Conservation (phyloP, 345 rosid genomes). For the Noccaea bulbosa region DNA sequence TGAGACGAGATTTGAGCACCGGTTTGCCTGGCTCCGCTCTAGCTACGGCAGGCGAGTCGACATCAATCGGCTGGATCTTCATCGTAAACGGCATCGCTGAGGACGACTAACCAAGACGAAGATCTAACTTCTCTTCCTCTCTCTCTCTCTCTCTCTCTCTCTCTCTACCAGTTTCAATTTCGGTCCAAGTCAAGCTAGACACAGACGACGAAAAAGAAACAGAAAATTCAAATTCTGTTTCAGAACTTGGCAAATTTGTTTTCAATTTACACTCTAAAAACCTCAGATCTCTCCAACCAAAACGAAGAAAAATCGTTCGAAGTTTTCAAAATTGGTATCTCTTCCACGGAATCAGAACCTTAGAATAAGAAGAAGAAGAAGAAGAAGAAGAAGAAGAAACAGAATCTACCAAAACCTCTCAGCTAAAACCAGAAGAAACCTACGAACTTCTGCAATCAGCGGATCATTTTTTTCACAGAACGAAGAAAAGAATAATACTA, state of each 20-base stretch:
- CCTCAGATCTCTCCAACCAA: constrained; percentile 34
- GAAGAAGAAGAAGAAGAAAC: constrained; percentile 14
- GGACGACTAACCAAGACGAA: neutral
- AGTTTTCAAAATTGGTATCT: constrained; percentile 22
- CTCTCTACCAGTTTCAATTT: neutral
- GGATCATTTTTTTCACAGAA: constrained; percentile 43
- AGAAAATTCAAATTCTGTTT: constrained; percentile 25
- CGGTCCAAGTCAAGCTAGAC: constrained; percentile 36
- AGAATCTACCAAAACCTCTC: constrained; percentile 46
- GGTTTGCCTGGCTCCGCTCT: constrained; percentile 60
- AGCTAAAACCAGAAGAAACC: constrained; percentile 36
- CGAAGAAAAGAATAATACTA: constrained; percentile 46
- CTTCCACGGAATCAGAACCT: neutral
- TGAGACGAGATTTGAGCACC: constrained; percentile 67
- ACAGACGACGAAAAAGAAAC: constrained; percentile 14
- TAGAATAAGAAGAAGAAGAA: constrained; percentile 5
- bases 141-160: neutral
- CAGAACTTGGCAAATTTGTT: constrained; percentile 24
- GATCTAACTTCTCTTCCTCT: constrained; percentile 16
- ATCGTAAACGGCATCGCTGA: constrained; percentile 49
- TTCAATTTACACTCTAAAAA: constrained; percentile 28
- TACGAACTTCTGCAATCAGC: constrained; percentile 40
- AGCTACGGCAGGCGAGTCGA: constrained; percentile 43
- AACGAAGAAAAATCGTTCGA: constrained; percentile 8
- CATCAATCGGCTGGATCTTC: constrained; percentile 77